Evolutionary conservation across 495 filamentous ascomycete genomes (phyloP).

Genomic region (Lasiosphaeria hispida): DNA sequence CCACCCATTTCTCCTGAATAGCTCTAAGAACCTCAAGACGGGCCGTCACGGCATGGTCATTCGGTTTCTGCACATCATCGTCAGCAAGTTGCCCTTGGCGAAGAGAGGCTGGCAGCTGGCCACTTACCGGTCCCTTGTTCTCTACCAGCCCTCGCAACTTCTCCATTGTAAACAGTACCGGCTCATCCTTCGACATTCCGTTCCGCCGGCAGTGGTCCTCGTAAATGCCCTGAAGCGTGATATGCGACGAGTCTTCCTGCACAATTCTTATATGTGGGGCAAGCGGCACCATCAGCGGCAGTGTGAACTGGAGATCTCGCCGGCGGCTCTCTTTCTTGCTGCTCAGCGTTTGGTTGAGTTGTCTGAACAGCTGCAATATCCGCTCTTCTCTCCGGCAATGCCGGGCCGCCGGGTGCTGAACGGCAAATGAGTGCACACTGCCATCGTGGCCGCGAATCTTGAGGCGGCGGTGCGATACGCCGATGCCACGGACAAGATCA

Average conservation of each 20-base stretch:
- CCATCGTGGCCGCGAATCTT: conserved; percentile 98
- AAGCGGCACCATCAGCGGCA: conserved; percentile 91
- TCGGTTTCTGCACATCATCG: conserved; percentile 50
- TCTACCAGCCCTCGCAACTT: conserved; percentile 77
- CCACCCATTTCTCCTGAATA: conserved; percentile 89
- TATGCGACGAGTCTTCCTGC: conserved; percentile 91
- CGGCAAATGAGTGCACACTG: conserved; percentile 88
- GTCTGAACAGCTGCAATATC: conserved; percentile 94
- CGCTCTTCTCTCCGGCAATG: conserved; percentile 92
- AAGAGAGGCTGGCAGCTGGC: not conserved
- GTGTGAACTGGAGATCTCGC: conserved; percentile 90
- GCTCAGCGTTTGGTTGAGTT: conserved; percentile 85
- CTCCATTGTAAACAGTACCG: conserved; percentile 90
- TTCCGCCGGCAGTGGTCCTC: conserved; percentile 90
- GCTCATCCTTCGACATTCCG: conserved; percentile 89
- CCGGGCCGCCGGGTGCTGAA: conserved; percentile 90
- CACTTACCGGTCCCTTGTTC: conserved; percentile 59
- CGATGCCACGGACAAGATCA: conserved; percentile 82
- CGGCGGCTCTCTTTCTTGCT: conserved; percentile 93
- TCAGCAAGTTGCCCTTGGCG: conserved; percentile 8
- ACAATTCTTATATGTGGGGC: conserved; percentile 91
- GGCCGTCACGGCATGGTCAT: conserved; percentile 66
- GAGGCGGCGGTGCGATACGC: conserved; percentile 83
- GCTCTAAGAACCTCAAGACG: conserved; percentile 82
- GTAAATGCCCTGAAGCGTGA: conserved; percentile 88